phyloP scores from a whole-genome alignment of 352 stramenopile species.

The Pilasporangium apinafurcum region DNA sequence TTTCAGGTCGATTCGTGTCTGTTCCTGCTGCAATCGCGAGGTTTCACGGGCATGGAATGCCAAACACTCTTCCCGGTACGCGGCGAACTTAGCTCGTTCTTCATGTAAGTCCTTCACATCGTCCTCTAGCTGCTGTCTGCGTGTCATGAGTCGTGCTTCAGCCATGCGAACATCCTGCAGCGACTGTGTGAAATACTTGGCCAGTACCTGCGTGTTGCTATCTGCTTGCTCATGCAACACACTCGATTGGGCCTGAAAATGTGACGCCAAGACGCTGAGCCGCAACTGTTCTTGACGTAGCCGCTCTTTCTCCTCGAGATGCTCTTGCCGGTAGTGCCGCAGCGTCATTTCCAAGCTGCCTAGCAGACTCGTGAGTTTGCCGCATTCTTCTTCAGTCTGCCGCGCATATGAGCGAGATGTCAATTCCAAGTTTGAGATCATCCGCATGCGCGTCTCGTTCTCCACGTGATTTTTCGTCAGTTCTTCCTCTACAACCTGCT shows the following conservation, averaged over 20 bases:
- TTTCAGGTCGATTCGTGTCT: conserved; percentile 18
- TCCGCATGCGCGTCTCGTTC: conserved; percentile 41
- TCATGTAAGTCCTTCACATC: conserved; percentile 44
- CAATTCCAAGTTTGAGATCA: conserved; percentile 56
- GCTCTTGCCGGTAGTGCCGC: conserved; percentile 41
- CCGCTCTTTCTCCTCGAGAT: conserved; percentile 70
- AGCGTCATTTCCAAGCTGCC: conserved; percentile 42
- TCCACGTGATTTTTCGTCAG: conserved; percentile 30
- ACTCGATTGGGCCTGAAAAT: conserved; percentile 61
- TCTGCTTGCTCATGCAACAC: conserved; percentile 47
- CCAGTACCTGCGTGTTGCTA: conserved; percentile 30
- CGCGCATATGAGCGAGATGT: conserved; percentile 46
- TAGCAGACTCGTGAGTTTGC: conserved; percentile 42
- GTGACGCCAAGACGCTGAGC: conserved; percentile 40
- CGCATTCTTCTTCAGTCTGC: conserved; percentile 55
- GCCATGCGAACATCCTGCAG: conserved; percentile 39
- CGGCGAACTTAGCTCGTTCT: conserved; percentile 38
- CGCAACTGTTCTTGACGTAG: conserved; percentile 64
- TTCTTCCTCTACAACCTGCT: conserved; percentile 32
- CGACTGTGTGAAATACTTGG: conserved; percentile 24
- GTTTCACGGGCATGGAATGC: conserved; percentile 25
- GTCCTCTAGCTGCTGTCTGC: conserved; percentile 29
- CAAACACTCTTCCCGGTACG: conserved; percentile 38
- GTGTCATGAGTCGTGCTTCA: conserved; percentile 29
- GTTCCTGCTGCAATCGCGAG: conserved; percentile 19